phyloP scores from a whole-genome alignment of 2,329 filamentous ascomycete species.

The Trichoderma citrinoviride region DNA sequence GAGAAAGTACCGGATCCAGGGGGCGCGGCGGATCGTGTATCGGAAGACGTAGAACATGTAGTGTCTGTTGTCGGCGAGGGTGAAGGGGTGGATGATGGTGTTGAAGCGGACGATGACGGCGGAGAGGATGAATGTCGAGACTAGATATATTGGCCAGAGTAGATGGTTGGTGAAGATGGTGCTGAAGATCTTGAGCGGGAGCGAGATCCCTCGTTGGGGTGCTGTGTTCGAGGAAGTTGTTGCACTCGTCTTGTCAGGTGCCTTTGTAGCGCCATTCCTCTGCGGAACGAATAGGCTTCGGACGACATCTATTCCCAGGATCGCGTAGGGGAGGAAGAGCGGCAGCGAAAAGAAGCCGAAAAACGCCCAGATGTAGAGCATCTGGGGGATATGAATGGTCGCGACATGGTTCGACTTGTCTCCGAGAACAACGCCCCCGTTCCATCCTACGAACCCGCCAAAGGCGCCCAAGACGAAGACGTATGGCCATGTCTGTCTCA shows the following conservation, averaged over 20 bases:
- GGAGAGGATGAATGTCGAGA: constrained; percentile 38
- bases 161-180: constrained; percentile 34
- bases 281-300: not conserved
- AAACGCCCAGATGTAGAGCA: constrained; percentile 94
- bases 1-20: constrained; percentile 63
- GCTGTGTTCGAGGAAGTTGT: not conserved
- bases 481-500: constrained; percentile 55
- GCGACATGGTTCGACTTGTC: constrained; percentile 94
- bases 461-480: constrained; percentile 66
- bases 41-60: constrained; percentile 98
- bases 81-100: constrained; percentile 94
- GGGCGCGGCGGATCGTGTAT: constrained; percentile 67
- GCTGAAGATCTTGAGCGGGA: constrained; percentile 18
- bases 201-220: constrained; percentile 13
- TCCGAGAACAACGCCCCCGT: constrained; percentile 89
- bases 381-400: constrained; percentile 82
- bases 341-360: constrained; percentile 87
- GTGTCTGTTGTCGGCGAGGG: constrained; percentile 91
- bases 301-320: constrained; percentile 37
- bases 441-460: constrained; percentile 74
- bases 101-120: constrained; percentile 67
- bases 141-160: constrained; percentile 39
- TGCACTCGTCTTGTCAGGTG: not conserved
- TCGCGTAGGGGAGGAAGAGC: constrained; percentile 56
- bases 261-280: not conserved